Evolutionary conservation across 257 asterid species (phyloP).

Genomic region (Capsicum chinense): DNA sequence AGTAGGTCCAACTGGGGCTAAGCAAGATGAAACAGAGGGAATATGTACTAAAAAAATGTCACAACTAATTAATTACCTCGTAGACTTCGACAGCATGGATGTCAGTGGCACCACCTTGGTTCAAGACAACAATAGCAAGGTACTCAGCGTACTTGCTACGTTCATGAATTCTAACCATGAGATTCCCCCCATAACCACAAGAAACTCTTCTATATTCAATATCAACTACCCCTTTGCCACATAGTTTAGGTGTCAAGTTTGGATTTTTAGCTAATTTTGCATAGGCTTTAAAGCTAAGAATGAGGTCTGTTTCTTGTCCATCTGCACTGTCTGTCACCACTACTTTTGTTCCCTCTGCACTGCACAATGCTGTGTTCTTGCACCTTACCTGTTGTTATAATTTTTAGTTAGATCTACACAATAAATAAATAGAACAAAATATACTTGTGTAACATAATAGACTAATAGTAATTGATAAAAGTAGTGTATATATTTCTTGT

Average conservation of each 20-base stretch:
- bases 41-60: too few species aligned
- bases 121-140: constrained; percentile 14
- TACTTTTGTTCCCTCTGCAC: constrained; percentile 25
- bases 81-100: constrained; percentile 16
- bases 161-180: constrained; percentile 29
- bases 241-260: constrained; percentile 2
- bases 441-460: background rate
- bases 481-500: too few species aligned
- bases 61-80: background rate
- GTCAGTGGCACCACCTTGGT: constrained; percentile 28
- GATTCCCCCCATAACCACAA: constrained; percentile 14
- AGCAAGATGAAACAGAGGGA: too few species aligned
- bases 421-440: background rate
- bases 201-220: constrained; percentile 28
- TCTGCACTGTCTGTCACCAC: constrained; percentile 30
- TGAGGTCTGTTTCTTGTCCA: constrained; percentile 28
- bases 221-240: constrained; percentile 26
- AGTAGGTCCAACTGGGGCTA: too few species aligned
- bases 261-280: constrained; percentile 24
- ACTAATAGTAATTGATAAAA: too few species aligned
- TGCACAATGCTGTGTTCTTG: constrained; percentile 30
- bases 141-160: constrained; percentile 31
- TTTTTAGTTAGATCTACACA: background rate
- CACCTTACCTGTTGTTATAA: constrained; percentile 39
- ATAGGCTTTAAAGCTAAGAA: constrained; percentile 10